Percentiles rank a stretch among this genome's conserved stretches.
Evolutionary conservation across 2,329 filamentous ascomycete species (phyloP).

Genomic region (Fusarium dlaminii): DNA sequence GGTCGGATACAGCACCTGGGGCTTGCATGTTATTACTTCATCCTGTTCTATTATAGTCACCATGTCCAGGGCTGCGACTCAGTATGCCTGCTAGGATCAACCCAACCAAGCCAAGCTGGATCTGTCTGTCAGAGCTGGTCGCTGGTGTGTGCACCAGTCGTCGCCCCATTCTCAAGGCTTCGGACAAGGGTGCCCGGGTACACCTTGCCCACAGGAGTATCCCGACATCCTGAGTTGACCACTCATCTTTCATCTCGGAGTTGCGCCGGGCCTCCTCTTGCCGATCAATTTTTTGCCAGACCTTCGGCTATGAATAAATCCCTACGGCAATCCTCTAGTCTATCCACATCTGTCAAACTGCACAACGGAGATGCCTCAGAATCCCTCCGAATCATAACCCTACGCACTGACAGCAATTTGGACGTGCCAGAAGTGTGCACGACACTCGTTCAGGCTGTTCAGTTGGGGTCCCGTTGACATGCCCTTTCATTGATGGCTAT

Average conservation of each 20-base stretch:
- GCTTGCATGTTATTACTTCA: slow-evolving; percentile 23
- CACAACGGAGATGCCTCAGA: slow-evolving; percentile 25
- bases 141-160: slow-evolving; percentile 24
- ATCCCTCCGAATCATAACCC: slow-evolving; percentile 16
- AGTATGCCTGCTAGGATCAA: slow-evolving; percentile 37
- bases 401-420: slow-evolving; percentile 16
- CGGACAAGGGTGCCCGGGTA: slow-evolving; percentile 3
- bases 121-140: slow-evolving; percentile 34
- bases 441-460: background rate
- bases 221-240: slow-evolving; percentile 15
- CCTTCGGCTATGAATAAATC: slow-evolving; percentile 31
- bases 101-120: slow-evolving; percentile 19
- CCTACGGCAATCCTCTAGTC: slow-evolving; percentile 34
- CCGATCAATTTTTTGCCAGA: slow-evolving; percentile 25
- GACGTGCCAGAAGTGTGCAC: background rate
- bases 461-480: background rate
- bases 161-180: slow-evolving; percentile 20
- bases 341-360: slow-evolving; percentile 33
- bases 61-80: slow-evolving; percentile 34
- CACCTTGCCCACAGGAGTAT: slow-evolving; percentile 33
- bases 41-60: slow-evolving; percentile 35
- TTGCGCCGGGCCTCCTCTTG: slow-evolving; percentile 27
- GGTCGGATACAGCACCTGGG: background rate
- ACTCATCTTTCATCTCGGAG: slow-evolving; percentile 32
- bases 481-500: background rate